Conservation (phyloP, 2,329 filamentous ascomycete genomes). For the Apiospora saccharicola region DNA sequence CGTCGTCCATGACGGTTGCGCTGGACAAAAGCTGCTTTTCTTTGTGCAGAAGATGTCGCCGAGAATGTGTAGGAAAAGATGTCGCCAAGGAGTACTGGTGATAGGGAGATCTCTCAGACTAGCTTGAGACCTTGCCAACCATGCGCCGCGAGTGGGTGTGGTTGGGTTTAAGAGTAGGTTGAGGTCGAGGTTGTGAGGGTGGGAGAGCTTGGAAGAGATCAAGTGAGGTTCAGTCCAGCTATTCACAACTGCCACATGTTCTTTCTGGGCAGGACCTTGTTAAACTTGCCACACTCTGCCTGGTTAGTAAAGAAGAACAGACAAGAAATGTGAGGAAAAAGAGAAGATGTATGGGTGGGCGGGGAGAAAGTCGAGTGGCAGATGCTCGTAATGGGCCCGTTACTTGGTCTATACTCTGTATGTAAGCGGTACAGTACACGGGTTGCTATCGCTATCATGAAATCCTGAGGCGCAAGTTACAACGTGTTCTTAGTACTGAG, state of each 20-base stretch:
- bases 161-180: background rate
- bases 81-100: background rate
- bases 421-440: background rate
- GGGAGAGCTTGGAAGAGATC: background rate
- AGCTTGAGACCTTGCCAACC: slow-evolving; percentile 14
- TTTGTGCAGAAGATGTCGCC: background rate
- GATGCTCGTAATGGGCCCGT: slow-evolving; percentile 5
- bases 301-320: slow-evolving; percentile 5
- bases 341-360: slow-evolving; percentile 14
- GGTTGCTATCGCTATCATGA: background rate
- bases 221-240: slow-evolving; percentile 17
- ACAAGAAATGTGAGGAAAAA: slow-evolving; percentile 4
- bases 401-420: slow-evolving; percentile 1
- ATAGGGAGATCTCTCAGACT: background rate
- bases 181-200: background rate
- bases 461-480: slow-evolving; percentile 22
- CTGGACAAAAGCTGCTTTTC: background rate
- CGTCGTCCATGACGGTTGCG: slow-evolving; percentile 63
- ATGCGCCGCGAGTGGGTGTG: slow-evolving; percentile 17
- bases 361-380: slow-evolving; percentile 9
- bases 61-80: background rate
- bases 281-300: slow-evolving; percentile 31
- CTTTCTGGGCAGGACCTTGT: slow-evolving; percentile 32
- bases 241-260: slow-evolving; percentile 44
- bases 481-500: slow-evolving; percentile 29